Conservation (phyloP, 306 rosid species). For the Pterocarpus macrocarpus region DNA sequence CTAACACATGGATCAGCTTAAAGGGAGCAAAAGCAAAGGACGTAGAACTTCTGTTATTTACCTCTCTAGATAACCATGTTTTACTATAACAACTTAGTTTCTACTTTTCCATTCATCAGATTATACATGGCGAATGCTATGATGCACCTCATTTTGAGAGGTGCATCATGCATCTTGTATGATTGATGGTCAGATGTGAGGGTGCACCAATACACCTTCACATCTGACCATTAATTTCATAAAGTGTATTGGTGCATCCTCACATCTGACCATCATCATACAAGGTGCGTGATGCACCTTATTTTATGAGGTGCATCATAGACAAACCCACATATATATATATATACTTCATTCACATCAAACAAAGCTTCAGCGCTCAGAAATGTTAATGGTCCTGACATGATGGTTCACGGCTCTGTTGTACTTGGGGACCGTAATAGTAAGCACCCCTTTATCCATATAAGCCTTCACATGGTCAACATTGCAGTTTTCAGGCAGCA, state of each 20-base stretch:
- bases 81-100: not conserved
- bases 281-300: too few relatives aligned
- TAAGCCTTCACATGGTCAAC: constrained; percentile 49
- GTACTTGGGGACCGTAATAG: constrained; percentile 60
- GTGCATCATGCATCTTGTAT: too few relatives aligned
- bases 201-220: too few relatives aligned
- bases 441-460: constrained; percentile 61
- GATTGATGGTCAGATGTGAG: too few relatives aligned
- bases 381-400: constrained; percentile 40
- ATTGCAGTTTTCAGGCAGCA: constrained; percentile 57
- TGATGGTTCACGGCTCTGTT: constrained; percentile 15
- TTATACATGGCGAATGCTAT: too few relatives aligned
- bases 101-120: not conserved
- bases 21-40: not conserved
- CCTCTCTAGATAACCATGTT: not conserved
- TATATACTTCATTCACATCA: too few relatives aligned
- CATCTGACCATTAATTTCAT: too few relatives aligned
- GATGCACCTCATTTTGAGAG: too few relatives aligned
- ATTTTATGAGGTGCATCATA: too few relatives aligned
- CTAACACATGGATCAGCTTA: not conserved
- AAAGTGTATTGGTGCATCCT: too few relatives aligned
- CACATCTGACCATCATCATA: too few relatives aligned
- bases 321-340: too few relatives aligned
- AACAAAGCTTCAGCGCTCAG: constrained; percentile 6
- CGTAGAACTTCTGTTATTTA: not conserved